Conservation (phyloP, 768 basidiomycete genomes). For the Pleurotus cornucopiae region DNA sequence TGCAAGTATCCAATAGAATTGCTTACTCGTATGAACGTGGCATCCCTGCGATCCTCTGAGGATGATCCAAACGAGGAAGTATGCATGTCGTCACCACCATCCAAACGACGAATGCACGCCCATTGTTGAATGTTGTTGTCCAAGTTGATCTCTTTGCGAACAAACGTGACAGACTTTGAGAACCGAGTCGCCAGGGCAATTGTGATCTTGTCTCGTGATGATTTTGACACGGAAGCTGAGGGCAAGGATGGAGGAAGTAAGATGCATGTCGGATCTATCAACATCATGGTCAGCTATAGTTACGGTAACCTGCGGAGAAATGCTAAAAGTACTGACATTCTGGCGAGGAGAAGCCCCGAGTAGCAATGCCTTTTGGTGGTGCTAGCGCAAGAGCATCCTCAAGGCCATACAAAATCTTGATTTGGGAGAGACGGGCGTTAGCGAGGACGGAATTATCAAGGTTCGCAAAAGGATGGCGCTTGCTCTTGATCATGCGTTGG, state of each 20-base stretch:
- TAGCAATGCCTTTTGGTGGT: neutral
- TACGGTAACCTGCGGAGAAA: no score
- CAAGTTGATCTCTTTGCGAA: neutral
- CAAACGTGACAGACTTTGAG: neutral
- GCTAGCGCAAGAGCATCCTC: slow-evolving; percentile 18
- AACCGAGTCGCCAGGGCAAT: slow-evolving; percentile 16
- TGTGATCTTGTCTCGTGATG: slow-evolving; percentile 13
- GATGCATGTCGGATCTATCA: slow-evolving; percentile 22
- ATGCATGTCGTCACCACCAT: slow-evolving; percentile 26
- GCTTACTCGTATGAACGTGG: slow-evolving; percentile 28
- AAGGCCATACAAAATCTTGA: slow-evolving; percentile 22
- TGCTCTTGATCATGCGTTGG: slow-evolving; percentile 20
- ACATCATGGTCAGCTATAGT: neutral
- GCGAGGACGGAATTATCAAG: slow-evolving; percentile 24
- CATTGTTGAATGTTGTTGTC: slow-evolving; percentile 16
- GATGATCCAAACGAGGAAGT: slow-evolving; percentile 12
- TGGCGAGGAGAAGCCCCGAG: slow-evolving; percentile 3
- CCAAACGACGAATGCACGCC: slow-evolving; percentile 19
- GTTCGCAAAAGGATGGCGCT: slow-evolving; percentile 25
- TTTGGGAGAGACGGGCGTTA: slow-evolving; percentile 26
- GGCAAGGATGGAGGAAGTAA: slow-evolving; percentile 20
- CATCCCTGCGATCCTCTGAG: slow-evolving; percentile 21
- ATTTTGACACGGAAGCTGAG: neutral
- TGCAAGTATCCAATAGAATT: neutral
- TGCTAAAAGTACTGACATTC: slow-evolving; percentile 7